These are phyloP conservation scores for Pachysandra terminalis DNA, from an alignment of 164 flowering plant genomes.

Conservation along the genomic window DNA sequence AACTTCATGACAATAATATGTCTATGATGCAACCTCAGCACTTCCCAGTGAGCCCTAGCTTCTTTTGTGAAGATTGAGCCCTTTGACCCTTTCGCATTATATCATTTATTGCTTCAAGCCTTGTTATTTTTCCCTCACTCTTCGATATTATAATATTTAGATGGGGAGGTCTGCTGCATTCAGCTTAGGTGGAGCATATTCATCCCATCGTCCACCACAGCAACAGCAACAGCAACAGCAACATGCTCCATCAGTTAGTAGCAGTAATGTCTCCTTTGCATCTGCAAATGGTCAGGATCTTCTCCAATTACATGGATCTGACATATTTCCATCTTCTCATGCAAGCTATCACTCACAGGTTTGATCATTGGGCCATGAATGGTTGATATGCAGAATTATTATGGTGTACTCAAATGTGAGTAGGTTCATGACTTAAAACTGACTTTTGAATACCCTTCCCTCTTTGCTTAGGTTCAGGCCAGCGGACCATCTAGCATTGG, in stretches of 20 bases:
- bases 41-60: conserved; percentile 26
- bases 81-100: background rate
- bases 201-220: conserved; percentile 30
- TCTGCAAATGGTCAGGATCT: conserved; percentile 22
- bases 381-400: background rate
- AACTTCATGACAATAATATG: conserved; percentile 29
- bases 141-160: conserved; percentile 3
- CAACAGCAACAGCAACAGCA: conserved; percentile 30
- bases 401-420: background rate
- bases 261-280: conserved; percentile 17
- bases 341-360: conserved; percentile 15
- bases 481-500: conserved; percentile 20
- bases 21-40: conserved; percentile 36
- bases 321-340: conserved; percentile 4
- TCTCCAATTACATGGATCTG: conserved; percentile 26
- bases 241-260: conserved; percentile 24
- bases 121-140: too few species aligned
- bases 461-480: conserved; percentile 4
- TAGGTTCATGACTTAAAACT: background rate
- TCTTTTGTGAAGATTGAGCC: background rate
- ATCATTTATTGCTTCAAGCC: background rate
- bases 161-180: conserved; percentile 32
- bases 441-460: background rate
- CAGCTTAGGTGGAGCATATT: conserved; percentile 24
- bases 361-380: background rate